These are phyloP conservation scores for Podaxis carcinomalis DNA, from an alignment of 768 basidiomycete genomes.

Conservation along the genomic window DNA sequence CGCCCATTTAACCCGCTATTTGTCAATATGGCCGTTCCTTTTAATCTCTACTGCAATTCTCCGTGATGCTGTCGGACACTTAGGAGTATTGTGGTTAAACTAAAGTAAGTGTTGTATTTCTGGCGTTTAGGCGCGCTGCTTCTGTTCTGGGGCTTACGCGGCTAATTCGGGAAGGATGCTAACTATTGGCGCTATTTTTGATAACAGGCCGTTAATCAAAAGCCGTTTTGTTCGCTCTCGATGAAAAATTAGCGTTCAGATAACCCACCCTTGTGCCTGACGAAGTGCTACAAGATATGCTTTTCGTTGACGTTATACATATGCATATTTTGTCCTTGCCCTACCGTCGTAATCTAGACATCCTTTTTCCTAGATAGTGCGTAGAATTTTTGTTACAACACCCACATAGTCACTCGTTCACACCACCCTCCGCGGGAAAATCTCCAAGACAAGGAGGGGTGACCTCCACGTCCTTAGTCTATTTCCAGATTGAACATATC, in stretches of 20 bases:
- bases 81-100: constrained; percentile 4
- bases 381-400: too few relatives aligned
- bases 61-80: not conserved
- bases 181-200: not conserved
- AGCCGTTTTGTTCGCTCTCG: not conserved
- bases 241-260: not conserved
- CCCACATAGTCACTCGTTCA: too few relatives aligned
- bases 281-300: too few relatives aligned
- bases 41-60: not conserved
- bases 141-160: not conserved
- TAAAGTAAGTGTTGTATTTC: not conserved
- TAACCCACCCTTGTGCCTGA: too few relatives aligned
- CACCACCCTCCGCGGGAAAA: too few relatives aligned
- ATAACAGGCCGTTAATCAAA: not conserved
- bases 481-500: too few relatives aligned
- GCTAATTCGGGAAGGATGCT: not conserved
- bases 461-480: too few relatives aligned
- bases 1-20: not conserved
- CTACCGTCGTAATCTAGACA: too few relatives aligned
- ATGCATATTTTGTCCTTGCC: too few relatives aligned
- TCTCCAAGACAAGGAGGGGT: too few relatives aligned
- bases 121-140: not conserved
- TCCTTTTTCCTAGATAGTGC: too few relatives aligned
- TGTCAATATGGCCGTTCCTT: not conserved
- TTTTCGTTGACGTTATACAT: too few relatives aligned